Evolutionary conservation across 257 asterid genomes (phyloP).

Genomic region (Solanum corneliomulleri): DNA sequence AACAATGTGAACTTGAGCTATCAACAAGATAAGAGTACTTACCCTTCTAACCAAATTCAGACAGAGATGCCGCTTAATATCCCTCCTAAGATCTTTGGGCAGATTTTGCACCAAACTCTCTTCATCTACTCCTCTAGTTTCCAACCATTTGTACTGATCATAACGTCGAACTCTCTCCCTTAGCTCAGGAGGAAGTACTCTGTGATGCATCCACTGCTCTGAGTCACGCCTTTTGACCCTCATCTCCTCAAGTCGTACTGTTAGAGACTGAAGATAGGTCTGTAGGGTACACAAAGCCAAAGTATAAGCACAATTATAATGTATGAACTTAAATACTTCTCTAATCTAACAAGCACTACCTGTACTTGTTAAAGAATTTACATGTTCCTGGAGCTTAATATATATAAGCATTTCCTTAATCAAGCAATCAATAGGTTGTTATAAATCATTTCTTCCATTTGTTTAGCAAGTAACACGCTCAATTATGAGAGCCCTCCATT

Average conservation of each 20-base stretch:
- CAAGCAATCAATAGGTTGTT: background rate
- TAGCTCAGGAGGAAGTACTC: slow-evolving; percentile 79
- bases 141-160: slow-evolving; percentile 86
- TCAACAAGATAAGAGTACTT: slow-evolving; percentile 8
- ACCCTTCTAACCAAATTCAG: slow-evolving; percentile 81
- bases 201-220: slow-evolving; percentile 98
- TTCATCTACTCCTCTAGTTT: slow-evolving; percentile 92
- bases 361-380: background rate
- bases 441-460: background rate
- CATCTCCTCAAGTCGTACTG: slow-evolving; percentile 91
- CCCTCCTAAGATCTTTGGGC: slow-evolving; percentile 87
- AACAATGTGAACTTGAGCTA: background rate
- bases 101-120: slow-evolving; percentile 79
- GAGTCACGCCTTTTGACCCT: slow-evolving; percentile 85
- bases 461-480: background rate
- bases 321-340: background rate
- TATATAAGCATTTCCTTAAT: background rate
- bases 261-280: slow-evolving; percentile 93
- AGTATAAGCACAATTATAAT: background rate
- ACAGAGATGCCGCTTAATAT: slow-evolving; percentile 84
- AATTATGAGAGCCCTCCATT: background rate
- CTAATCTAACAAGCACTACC: background rate
- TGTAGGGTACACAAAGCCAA: slow-evolving; percentile 16
- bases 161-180: slow-evolving; percentile 85
- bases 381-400: background rate